phyloP scores from a whole-genome alignment of 495 filamentous ascomycete genomes.

The Halenospora varia region DNA sequence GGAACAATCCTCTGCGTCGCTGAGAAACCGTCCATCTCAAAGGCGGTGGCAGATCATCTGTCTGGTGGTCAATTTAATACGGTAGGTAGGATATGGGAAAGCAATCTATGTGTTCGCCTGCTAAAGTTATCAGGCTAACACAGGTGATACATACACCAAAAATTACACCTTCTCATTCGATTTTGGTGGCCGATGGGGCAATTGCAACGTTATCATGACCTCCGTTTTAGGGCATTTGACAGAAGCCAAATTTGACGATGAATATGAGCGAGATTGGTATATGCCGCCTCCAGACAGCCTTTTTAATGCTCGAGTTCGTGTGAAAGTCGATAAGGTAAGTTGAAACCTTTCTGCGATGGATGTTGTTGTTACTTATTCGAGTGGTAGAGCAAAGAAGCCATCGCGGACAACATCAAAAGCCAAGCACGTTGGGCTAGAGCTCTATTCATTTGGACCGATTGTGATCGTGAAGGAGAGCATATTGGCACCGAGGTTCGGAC shows the following conservation, averaged over 20 bases:
- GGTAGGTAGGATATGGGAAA: constrained; percentile 45
- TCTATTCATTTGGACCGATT: constrained; percentile 97
- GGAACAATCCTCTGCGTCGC: constrained; percentile 74
- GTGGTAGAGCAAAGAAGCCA: constrained; percentile 77
- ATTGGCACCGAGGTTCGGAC: constrained; percentile 91
- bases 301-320: constrained; percentile 77
- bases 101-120: constrained; percentile 22
- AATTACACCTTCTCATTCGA: constrained; percentile 91
- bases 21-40: constrained; percentile 95
- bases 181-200: constrained; percentile 78
- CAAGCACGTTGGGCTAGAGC: constrained; percentile 66
- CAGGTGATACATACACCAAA: constrained; percentile 75
- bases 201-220: constrained; percentile 85
- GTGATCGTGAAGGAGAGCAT: constrained; percentile 95
- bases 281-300: constrained; percentile 72
- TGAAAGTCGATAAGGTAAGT: constrained; percentile 58
- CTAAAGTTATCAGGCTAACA: constrained; percentile 44
- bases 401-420: constrained; percentile 78
- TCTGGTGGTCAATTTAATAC: constrained; percentile 67
- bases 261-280: constrained; percentile 67
- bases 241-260: constrained; percentile 60
- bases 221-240: constrained; percentile 85
- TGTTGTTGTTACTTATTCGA: no score
- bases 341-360: no score
- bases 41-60: constrained; percentile 86